phyloP scores from a whole-genome alignment of 176 grass and related monocot genomes.

The Rhynchospora tenuis region DNA sequence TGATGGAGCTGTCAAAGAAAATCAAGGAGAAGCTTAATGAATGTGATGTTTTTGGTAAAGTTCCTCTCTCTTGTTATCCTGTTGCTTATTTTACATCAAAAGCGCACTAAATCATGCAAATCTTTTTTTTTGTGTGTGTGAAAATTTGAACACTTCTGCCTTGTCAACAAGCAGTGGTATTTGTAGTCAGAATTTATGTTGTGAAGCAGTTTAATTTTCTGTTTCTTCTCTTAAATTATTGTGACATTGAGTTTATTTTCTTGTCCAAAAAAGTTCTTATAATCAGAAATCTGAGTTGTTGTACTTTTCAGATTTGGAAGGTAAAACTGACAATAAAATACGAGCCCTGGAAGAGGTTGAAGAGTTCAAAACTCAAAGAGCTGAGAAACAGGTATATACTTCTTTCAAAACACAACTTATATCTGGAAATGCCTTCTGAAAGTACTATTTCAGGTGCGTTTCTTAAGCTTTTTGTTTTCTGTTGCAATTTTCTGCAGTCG shows the following conservation, averaged over 20 bases:
- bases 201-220: not conserved
- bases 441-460: not conserved
- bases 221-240: not conserved
- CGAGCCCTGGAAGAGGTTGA: constrained; percentile 64
- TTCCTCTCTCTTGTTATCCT: not conserved
- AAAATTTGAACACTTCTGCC: not conserved
- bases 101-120: not conserved
- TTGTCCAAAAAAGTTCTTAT: not conserved
- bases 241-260: not conserved
- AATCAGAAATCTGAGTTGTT: not conserved
- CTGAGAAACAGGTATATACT: constrained; percentile 74
- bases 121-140: not conserved
- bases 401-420: constrained; percentile 13
- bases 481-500: constrained; percentile 41
- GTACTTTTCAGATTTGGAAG: constrained; percentile 59
- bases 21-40: constrained; percentile 96
- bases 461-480: constrained; percentile 4
- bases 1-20: constrained; percentile 73
- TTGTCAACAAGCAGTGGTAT: not conserved
- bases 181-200: not conserved
- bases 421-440: not conserved
- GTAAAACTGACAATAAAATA: constrained; percentile 81
- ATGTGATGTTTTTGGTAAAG: constrained; percentile 64
- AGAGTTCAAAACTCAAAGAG: constrained; percentile 76
- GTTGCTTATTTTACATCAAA: not conserved